Evolutionary conservation across 371 early-diverging fungal species (phyloP), one percentile per base, ranked within the genome.

Genomic region (Haplosporangium sp.): DNA sequence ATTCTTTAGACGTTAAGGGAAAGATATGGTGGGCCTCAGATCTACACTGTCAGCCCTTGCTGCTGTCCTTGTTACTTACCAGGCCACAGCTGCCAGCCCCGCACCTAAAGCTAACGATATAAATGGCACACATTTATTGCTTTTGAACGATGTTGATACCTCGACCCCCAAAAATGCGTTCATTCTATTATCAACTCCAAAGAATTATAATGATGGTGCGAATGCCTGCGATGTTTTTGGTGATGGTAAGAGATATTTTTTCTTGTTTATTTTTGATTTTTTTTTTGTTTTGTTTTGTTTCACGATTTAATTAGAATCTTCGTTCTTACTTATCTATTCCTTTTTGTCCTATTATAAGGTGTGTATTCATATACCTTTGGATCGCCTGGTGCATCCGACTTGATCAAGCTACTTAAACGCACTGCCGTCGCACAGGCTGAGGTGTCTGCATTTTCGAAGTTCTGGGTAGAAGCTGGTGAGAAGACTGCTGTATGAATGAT

Each of bases 121-220:
- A 2, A 57, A 64, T 13, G 77, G 71, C 1, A 68, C 65, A 1
- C 68, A 67, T 57, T 19, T 76, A 7, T 37, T 76, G 48, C 61
- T 76, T 42, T 52, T 53, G 61, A 71, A 76, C 65, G 71, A 71
- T 35, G 71, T 71, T 47, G 71, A 76, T 35, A 67, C 71, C 0
- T 4, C 42, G 6, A 60, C 67, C 3, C 5, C 45, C 67, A 76
- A 76, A 57, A 47, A 61, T 27, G 60, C 77, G 15, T 76, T 62
- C 61, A 17, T 76, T 4, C 42, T 76, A 1, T 47, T 76, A 39
- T 76, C 77, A 7, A 53, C 67, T 27, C 72, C 72, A 3, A 39
- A 72, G 47, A 35, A 20, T 11, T 76, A 76, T 50, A 67, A 63
- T 34, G 67, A 62, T 37, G 65, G 68, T 55, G 64, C 65, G 63